phyloP scores from a whole-genome alignment of 306 rosid species.

The Cucurbita ficifolia region DNA sequence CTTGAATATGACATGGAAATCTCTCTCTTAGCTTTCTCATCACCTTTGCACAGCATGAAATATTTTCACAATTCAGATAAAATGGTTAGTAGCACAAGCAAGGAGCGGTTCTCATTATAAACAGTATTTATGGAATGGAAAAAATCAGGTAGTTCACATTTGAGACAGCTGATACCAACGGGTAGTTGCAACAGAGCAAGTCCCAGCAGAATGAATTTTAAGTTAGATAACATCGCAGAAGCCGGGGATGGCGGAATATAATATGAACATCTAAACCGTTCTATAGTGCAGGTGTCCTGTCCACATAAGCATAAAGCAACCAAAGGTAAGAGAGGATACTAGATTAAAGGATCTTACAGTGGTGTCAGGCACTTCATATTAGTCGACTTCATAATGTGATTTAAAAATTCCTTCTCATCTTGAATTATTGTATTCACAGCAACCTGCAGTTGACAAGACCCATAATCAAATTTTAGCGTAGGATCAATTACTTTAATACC shows the following conservation, averaged over 20 bases:
- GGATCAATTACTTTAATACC: background rate
- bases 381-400: conserved; percentile 75
- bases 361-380: conserved; percentile 91
- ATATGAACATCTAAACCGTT: background rate
- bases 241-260: background rate
- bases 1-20: background rate
- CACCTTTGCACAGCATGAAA: background rate
- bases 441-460: conserved; percentile 28
- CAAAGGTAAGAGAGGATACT: background rate
- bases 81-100: background rate
- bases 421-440: conserved; percentile 76
- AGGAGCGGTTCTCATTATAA: background rate
- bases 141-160: background rate
- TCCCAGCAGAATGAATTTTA: background rate
- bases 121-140: background rate
- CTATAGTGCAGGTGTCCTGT: background rate
- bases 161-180: background rate
- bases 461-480: background rate
- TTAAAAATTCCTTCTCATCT: conserved; percentile 73
- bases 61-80: background rate
- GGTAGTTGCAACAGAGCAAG: background rate
- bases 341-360: conserved; percentile 37
- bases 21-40: background rate
- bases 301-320: background rate
- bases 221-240: background rate